Percentiles rank a stretch among this genome's conserved stretches.
Evolutionary conservation across 768 basidiomycete species (phyloP).

Genomic region (Leucosporidium scottii): DNA sequence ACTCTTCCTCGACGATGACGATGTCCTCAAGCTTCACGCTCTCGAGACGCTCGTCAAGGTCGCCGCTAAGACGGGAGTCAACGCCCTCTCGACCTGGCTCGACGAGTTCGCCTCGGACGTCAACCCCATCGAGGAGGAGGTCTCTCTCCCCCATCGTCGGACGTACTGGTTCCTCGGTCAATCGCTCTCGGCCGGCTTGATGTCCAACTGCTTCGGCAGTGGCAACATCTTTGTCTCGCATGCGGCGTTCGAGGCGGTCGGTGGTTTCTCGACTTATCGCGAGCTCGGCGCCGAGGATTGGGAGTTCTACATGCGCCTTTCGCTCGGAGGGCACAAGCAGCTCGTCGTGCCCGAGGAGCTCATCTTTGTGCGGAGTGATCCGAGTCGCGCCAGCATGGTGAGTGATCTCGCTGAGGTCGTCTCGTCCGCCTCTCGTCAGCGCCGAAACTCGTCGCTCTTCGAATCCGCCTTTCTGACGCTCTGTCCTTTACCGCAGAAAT

Average conservation of each 20-base stretch:
- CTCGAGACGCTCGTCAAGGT: slow-evolving; percentile 20
- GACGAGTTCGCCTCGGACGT: slow-evolving; percentile 30
- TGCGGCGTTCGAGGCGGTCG: slow-evolving; percentile 11
- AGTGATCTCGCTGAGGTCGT: no score
- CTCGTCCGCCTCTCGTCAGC: no score
- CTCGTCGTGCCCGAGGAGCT: slow-evolving; percentile 9
- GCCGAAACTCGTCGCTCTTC: no score
- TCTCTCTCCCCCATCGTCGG: slow-evolving; percentile 14
- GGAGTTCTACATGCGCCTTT: slow-evolving; percentile 27
- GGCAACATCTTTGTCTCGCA: slow-evolving; percentile 31
- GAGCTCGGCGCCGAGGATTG: slow-evolving; percentile 33
- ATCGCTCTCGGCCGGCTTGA: slow-evolving; percentile 14
- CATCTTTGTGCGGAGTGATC: no score
- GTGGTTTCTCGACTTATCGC: slow-evolving; percentile 30
- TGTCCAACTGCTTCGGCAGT: slow-evolving; percentile 28
- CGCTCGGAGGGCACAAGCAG: slow-evolving; percentile 11
- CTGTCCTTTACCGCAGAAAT: no score
- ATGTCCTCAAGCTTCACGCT: slow-evolving; percentile 32
- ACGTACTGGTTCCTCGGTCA: slow-evolving; percentile 35
- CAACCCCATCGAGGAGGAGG: slow-evolving; percentile 18
- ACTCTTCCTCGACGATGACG: slow-evolving; percentile 35
- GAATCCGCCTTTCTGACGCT: no score
- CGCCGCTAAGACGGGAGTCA: slow-evolving; percentile 4
- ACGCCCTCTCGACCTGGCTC: slow-evolving; percentile 31
- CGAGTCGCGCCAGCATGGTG: no score